These are phyloP conservation scores for Acer campestre DNA, from an alignment of 345 rosid species.

Conservation along the genomic window DNA sequence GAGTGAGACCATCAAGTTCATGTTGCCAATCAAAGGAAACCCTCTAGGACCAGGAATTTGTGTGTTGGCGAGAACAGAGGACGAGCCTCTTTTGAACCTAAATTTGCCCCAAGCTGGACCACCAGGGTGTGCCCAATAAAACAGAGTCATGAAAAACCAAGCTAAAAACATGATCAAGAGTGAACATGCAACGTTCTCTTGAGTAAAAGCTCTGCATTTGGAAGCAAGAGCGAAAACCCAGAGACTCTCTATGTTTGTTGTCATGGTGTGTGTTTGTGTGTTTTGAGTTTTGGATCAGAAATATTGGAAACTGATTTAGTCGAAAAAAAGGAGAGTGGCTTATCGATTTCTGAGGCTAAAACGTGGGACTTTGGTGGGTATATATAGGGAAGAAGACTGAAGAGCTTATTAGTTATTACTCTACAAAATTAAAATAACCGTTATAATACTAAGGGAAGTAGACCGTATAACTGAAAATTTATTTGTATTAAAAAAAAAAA, in stretches of 20 bases:
- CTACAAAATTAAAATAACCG: background rate
- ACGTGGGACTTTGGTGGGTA: conserved; percentile 20
- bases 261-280: conserved; percentile 31
- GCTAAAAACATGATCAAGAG: conserved; percentile 34
- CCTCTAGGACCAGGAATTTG: conserved; percentile 79
- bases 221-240: conserved; percentile 57
- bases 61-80: conserved; percentile 1
- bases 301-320: background rate
- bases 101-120: conserved; percentile 82
- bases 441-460: conserved; percentile 9
- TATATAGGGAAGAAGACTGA: conserved; percentile 32
- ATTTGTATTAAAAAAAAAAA: background rate
- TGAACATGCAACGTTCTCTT: conserved; percentile 40
- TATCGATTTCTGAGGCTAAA: conserved; percentile 35
- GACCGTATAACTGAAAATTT: conserved; percentile 22
- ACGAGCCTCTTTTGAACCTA: conserved; percentile 21
- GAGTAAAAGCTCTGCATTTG: conserved; percentile 53
- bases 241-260: conserved; percentile 44
- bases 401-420: background rate
- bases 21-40: conserved; percentile 64
- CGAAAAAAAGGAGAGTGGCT: conserved; percentile 29
- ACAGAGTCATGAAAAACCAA: conserved; percentile 42
- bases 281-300: background rate
- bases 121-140: conserved; percentile 66
- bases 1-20: conserved; percentile 58